Conservation (phyloP, 305 asterid genomes). For the Fraxinus greggii region DNA sequence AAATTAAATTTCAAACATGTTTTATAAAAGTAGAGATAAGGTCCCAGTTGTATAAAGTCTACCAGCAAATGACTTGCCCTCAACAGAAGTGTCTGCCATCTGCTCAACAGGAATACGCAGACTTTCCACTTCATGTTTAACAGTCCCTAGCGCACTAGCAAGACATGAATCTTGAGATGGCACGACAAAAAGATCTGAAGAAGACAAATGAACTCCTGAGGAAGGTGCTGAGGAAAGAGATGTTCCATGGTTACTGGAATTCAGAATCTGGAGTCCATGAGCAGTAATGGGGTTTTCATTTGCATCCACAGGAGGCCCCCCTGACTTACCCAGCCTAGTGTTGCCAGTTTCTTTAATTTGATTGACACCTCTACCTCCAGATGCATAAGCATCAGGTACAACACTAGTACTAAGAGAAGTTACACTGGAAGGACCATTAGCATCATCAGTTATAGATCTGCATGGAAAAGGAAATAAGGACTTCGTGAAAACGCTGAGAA, state of each 20-base stretch:
- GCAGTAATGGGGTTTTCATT: slow-evolving; percentile 29
- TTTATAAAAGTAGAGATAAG: slow-evolving; percentile 4
- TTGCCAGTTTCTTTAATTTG: slow-evolving; percentile 20
- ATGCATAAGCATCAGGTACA: slow-evolving; percentile 35
- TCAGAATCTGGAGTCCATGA: slow-evolving; percentile 37
- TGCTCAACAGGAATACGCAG: slow-evolving; percentile 34
- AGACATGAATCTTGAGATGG: slow-evolving; percentile 56
- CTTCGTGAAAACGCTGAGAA: slow-evolving; percentile 14
- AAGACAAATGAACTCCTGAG: slow-evolving; percentile 45
- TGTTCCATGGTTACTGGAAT: slow-evolving; percentile 32
- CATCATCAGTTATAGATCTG: slow-evolving; percentile 48
- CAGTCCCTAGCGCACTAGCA: slow-evolving; percentile 46
- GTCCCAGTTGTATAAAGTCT: slow-evolving; percentile 35
- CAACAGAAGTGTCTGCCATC: slow-evolving; percentile 38
- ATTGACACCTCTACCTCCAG: slow-evolving; percentile 28
- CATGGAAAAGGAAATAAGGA: slow-evolving; percentile 35
- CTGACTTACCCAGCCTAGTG: slow-evolving; percentile 37
- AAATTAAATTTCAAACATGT: slow-evolving; percentile 6
- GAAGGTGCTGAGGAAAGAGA: slow-evolving; percentile 37
- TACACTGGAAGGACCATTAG: slow-evolving; percentile 53
- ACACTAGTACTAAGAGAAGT: slow-evolving; percentile 38
- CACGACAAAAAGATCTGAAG: slow-evolving; percentile 51
- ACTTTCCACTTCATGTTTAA: slow-evolving; percentile 45
- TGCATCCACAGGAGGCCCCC: slow-evolving; percentile 41
- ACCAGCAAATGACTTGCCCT: slow-evolving; percentile 48